Evolutionary conservation across 495 filamentous ascomycete genomes (phyloP).

Genomic region (Peziza echinospora): DNA sequence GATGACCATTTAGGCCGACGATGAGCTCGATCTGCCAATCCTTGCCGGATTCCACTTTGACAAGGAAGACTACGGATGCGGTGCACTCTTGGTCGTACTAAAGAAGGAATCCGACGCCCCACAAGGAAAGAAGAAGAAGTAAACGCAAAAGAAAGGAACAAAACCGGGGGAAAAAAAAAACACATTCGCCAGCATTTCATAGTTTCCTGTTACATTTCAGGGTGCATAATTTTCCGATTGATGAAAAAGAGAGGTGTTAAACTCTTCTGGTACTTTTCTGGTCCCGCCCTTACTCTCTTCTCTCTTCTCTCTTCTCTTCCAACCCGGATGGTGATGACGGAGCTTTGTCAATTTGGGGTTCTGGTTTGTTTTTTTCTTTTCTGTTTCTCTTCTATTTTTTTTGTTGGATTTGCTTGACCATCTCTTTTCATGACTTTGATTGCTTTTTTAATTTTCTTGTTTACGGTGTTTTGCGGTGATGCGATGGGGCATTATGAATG

Average conservation of each 20-base stretch:
- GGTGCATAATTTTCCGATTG: too few relatives aligned
- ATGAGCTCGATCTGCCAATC: constrained; percentile 64
- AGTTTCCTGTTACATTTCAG: background rate
- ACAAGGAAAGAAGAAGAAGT: constrained; percentile 13
- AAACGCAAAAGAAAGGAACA: constrained; percentile 21
- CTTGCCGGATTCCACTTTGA: constrained; percentile 90
- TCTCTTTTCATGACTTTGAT: too few relatives aligned
- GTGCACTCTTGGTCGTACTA: background rate
- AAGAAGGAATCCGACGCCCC: background rate
- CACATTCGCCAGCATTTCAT: too few relatives aligned
- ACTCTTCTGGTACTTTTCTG: too few relatives aligned
- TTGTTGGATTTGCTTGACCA: too few relatives aligned
- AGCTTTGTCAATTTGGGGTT: too few relatives aligned
- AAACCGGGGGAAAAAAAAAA: too few relatives aligned
- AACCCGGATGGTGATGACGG: background rate
- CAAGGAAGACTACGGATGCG: constrained; percentile 49
- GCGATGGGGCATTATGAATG: background rate
- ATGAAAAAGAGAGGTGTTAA: background rate
- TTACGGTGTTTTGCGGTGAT: background rate
- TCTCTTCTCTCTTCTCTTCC: background rate
- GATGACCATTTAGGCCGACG: constrained; percentile 67
- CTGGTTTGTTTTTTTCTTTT: too few relatives aligned
- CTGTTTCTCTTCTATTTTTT: too few relatives aligned
- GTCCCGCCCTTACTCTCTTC: too few relatives aligned
- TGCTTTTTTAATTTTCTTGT: background rate